Evolutionary conservation across 192 early-diverging fungal genomes (phyloP).

Genomic region (Entrophospora sp.): DNA sequence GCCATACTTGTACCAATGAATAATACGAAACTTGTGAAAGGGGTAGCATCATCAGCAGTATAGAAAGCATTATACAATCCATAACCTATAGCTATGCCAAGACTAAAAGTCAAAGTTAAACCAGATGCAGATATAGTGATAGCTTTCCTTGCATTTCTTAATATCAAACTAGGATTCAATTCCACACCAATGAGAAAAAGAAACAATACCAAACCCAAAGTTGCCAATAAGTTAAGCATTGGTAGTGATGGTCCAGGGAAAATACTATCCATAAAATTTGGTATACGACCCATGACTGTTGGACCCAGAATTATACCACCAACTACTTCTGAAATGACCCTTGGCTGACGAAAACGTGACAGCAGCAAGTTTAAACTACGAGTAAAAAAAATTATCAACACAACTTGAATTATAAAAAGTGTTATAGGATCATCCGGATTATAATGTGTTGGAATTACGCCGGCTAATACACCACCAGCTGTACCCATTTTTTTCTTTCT

Average conservation of each 20-base stretch:
- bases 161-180: conserved; percentile 58
- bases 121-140: conserved; percentile 67
- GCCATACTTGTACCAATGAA: conserved; percentile 88
- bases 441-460: neutral
- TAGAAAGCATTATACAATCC: conserved; percentile 54
- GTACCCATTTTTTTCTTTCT: no score
- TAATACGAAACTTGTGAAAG: conserved; percentile 68
- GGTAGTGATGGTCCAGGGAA: conserved; percentile 67
- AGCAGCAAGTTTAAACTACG: conserved; percentile 59
- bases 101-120: conserved; percentile 73
- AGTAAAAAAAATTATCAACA: conserved; percentile 65
- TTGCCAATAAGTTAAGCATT: conserved; percentile 69
- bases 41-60: conserved; percentile 25
- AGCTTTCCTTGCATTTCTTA: conserved; percentile 42
- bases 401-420: neutral
- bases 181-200: conserved; percentile 85
- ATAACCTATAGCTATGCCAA: conserved; percentile 66
- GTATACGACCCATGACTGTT: conserved; percentile 69
- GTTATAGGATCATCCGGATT: neutral
- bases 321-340: conserved; percentile 87
- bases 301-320: conserved; percentile 87
- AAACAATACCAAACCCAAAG: conserved; percentile 82
- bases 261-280: conserved; percentile 54
- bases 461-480: neutral
- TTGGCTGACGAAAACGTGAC: conserved; percentile 61